These are phyloP conservation scores for Arachnomyces sp. DNA, from an alignment of 2,329 filamentous ascomycete species.

Conservation along the genomic window DNA sequence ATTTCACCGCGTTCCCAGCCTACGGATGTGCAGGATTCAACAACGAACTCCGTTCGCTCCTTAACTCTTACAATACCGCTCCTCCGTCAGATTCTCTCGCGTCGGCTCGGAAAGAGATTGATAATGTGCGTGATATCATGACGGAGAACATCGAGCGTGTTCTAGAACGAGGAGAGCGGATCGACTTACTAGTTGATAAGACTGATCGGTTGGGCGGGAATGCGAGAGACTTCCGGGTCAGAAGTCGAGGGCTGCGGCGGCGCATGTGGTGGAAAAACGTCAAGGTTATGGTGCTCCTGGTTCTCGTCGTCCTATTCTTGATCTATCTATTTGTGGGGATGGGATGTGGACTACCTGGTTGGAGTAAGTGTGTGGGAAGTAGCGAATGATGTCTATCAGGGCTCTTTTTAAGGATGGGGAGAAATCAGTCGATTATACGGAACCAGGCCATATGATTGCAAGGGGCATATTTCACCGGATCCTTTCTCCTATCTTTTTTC, in stretches of 20 bases:
- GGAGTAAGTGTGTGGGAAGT: slow-evolving; percentile 36
- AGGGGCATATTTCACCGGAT: too few species aligned
- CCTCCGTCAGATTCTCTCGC: slow-evolving; percentile 71
- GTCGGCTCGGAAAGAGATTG: slow-evolving; percentile 82
- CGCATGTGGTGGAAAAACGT: slow-evolving; percentile 99
- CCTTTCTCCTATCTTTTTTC: too few species aligned
- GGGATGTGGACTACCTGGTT: slow-evolving; percentile 60
- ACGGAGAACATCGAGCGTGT: slow-evolving; percentile 89
- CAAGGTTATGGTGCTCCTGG: slow-evolving; percentile 81
- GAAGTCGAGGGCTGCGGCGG: slow-evolving; percentile 77
- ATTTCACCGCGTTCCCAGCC: slow-evolving; percentile 71
- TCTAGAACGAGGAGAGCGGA: slow-evolving; percentile 82
- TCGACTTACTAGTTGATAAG: slow-evolving; percentile 92
- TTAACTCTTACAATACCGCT: slow-evolving; percentile 78
- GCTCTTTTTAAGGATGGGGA: neutral
- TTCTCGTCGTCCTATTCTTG: slow-evolving; percentile 59
- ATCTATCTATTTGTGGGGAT: slow-evolving; percentile 65
- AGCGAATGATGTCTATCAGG: neutral
- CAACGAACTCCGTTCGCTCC: slow-evolving; percentile 62
- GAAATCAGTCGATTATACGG: slow-evolving; percentile 6
- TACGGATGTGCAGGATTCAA: slow-evolving; percentile 92
- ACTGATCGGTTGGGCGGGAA: slow-evolving; percentile 84
- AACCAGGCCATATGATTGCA: neutral
- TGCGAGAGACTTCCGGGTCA: slow-evolving; percentile 81
- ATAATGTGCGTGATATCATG: slow-evolving; percentile 88